phyloP scores from a whole-genome alignment of 495 filamentous ascomycete species.

The Aspergillus carlsbadensis region DNA sequence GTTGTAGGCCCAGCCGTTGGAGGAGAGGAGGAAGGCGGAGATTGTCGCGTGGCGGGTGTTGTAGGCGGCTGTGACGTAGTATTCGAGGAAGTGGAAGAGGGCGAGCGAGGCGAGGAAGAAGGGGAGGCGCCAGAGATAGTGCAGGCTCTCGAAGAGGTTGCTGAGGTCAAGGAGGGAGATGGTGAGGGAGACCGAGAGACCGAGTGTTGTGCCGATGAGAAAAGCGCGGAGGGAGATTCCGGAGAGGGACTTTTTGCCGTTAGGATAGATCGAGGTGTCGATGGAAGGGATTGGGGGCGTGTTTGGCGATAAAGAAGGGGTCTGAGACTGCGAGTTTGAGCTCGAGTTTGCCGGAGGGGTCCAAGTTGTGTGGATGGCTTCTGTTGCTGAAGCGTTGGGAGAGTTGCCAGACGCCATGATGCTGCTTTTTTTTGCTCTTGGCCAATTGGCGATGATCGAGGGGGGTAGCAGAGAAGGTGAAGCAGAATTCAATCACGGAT shows the following conservation, averaged over 20 bases:
- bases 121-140: slow-evolving; percentile 74
- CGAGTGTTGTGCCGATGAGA: slow-evolving; percentile 51
- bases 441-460: too few species aligned
- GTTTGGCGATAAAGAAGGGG: background rate
- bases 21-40: slow-evolving; percentile 77
- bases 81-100: slow-evolving; percentile 95
- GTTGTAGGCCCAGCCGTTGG: slow-evolving; percentile 82
- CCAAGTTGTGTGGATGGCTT: slow-evolving; percentile 3
- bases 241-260: slow-evolving; percentile 66
- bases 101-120: slow-evolving; percentile 76
- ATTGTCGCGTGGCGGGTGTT: slow-evolving; percentile 73
- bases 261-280: slow-evolving; percentile 46
- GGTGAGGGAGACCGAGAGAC: slow-evolving; percentile 43
- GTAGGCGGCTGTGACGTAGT: slow-evolving; percentile 78
- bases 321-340: background rate
- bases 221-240: slow-evolving; percentile 79
- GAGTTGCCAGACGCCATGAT: background rate
- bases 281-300: slow-evolving; percentile 8
- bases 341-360: background rate
- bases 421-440: background rate
- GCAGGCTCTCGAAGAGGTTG: slow-evolving; percentile 27
- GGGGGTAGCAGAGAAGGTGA: background rate
- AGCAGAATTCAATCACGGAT: background rate
- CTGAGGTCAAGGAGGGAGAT: slow-evolving; percentile 38
- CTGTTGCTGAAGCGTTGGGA: background rate